Evolutionary conservation across 2,329 filamentous ascomycete species (phyloP), one percentile per base, ranked within the genome.

Genomic region (Fusarium chaquense): DNA sequence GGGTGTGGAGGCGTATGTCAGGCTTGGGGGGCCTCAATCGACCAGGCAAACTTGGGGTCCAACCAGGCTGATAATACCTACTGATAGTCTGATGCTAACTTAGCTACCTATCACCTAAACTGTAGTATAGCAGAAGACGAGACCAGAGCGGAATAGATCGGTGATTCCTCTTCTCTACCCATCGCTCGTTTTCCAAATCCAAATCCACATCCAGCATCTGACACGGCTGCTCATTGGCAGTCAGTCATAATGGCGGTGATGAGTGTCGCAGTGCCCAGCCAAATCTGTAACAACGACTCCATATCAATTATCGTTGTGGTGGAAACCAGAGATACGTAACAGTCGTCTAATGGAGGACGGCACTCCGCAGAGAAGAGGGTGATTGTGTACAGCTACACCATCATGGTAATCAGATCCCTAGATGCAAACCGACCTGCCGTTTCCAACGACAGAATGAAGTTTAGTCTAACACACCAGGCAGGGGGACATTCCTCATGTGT

Each of bases 1-100:
- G 73, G 69, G 73, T 72, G 73, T 73, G 72, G 71, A 73, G 72
- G 70, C 65, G 72, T 64, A 72, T 64, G 73, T 75, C 73, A 75
- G 72, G 73, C 69, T 62, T 75, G 57, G 73, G 60, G 70, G 73
- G 72, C 72, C 73, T 73, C 73, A 74, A 55, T 66, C 56, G 56
- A 22, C 68, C 62, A 73, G 68, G 62, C 60, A 62, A 60, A 71
- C 47, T 62, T 63, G 62, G 54, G 61, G 62, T 65, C 62, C 62
- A 65, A 61, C 58, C 35, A 66, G 69, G 69, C 57, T 69, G 62
- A 67, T 32, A 54, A 68, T 54, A 32, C 41, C 33, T 52, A 40
- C 49, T 41, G 35, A 16, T 46, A 46, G 35, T 51, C 49, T 28
- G 49, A 40, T 28, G 20, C 49, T 52, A 52, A 41, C 49, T 28